Evolutionary conservation across 495 filamentous ascomycete species (phyloP).

Genomic region (Lentithecium fluviatile): DNA sequence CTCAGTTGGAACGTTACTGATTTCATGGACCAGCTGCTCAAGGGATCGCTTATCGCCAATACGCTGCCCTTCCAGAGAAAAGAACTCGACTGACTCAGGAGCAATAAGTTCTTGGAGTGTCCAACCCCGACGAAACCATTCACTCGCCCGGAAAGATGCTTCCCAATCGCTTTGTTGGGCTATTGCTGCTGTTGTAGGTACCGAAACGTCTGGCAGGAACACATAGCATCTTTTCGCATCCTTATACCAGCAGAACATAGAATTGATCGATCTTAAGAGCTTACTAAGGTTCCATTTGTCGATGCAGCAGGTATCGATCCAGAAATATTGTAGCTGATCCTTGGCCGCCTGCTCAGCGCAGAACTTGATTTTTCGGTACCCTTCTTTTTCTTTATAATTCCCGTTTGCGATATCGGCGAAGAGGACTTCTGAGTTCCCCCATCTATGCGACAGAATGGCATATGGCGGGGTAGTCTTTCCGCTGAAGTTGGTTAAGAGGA

Average conservation of each 20-base stretch:
- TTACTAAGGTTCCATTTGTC: slow-evolving; percentile 27
- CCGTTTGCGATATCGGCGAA: slow-evolving; percentile 9
- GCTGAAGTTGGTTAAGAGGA: slow-evolving; percentile 7
- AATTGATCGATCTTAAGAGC: slow-evolving; percentile 12
- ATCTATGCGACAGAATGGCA: slow-evolving; percentile 25
- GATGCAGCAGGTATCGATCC: slow-evolving; percentile 29
- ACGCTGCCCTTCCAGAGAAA: slow-evolving; percentile 3
- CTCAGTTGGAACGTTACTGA: slow-evolving; percentile 12
- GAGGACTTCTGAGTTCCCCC: slow-evolving; percentile 19
- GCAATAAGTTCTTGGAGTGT: slow-evolving; percentile 21
- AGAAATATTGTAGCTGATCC: slow-evolving; percentile 20
- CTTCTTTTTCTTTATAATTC: slow-evolving; percentile 8
- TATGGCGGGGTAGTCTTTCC: slow-evolving; percentile 14
- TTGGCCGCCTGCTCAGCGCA: slow-evolving; percentile 19
- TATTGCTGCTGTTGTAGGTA: not conserved
- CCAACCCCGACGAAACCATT: not conserved
- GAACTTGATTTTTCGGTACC: slow-evolving; percentile 24
- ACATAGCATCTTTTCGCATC: slow-evolving; percentile 20
- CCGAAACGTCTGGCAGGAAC: slow-evolving; percentile 18
- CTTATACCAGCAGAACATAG: slow-evolving; percentile 21
- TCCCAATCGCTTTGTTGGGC: no score
- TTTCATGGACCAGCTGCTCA: slow-evolving; percentile 15
- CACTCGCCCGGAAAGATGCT: no score
- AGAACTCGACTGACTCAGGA: slow-evolving; percentile 1
- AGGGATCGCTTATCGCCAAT: slow-evolving; percentile 15